Evolutionary conservation across 1,284 basidiomycete species (phyloP).

Genomic region (Singerocomus inundabilis): DNA sequence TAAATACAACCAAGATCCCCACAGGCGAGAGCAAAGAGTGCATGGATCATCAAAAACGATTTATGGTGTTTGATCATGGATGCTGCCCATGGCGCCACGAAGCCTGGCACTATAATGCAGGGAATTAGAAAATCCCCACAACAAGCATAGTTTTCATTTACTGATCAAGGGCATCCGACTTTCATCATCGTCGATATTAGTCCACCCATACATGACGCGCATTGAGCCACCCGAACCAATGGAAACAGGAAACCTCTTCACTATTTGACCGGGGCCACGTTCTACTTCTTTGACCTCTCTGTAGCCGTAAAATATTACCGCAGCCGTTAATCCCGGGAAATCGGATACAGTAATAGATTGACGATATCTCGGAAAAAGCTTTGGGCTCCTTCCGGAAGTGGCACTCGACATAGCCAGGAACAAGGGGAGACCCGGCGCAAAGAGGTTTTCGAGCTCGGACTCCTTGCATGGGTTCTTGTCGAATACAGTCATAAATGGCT

Average conservation of each 20-base stretch:
- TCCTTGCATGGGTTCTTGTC: conserved; percentile 10
- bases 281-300: conserved; percentile 2
- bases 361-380: conserved; percentile 4
- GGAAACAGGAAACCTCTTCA: background rate
- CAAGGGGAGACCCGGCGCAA: conserved; percentile 15
- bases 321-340: background rate
- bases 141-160: background rate
- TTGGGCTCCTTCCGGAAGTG: conserved; percentile 9
- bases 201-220: background rate
- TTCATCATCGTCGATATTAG: background rate
- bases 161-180: background rate
- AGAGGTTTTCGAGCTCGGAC: conserved; percentile 11
- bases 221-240: background rate
- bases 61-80: conserved; percentile 2
- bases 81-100: conserved; percentile 6
- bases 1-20: conserved; percentile 1
- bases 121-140: background rate
- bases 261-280: background rate
- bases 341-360: background rate
- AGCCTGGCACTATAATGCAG: background rate
- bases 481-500: conserved; percentile 12
- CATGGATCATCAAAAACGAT: conserved; percentile 13
- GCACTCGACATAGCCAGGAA: conserved; percentile 7
- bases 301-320: background rate
- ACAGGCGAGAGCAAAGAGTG: conserved; percentile 13